These are phyloP conservation scores for Kodamaea restingae DNA, from an alignment of 805 yeast genomes.

Conservation along the genomic window DNA sequence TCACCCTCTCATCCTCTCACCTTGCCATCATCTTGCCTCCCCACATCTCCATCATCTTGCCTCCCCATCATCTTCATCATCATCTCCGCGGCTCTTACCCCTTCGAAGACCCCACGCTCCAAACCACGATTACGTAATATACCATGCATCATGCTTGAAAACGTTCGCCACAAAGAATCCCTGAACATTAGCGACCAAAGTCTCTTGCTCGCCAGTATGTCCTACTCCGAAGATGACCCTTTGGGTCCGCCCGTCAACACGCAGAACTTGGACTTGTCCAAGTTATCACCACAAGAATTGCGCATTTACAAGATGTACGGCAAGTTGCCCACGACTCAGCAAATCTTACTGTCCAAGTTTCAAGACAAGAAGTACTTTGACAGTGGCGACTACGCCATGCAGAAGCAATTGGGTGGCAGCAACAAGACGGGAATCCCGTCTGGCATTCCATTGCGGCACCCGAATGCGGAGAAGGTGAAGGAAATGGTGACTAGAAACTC, in stretches of 20 bases:
- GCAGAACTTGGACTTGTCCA: slow-evolving; percentile 49
- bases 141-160: neutral
- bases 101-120: slow-evolving; percentile 3
- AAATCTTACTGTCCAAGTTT: slow-evolving; percentile 66
- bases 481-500: slow-evolving; percentile 56
- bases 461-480: slow-evolving; percentile 56
- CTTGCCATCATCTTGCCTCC: too few relatives aligned
- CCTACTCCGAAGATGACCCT: slow-evolving; percentile 46
- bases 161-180: neutral
- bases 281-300: slow-evolving; percentile 73
- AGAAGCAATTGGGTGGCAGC: slow-evolving; percentile 38
- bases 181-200: too few relatives aligned
- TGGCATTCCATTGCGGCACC: slow-evolving; percentile 42
- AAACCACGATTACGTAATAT: neutral
- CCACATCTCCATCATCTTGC: too few relatives aligned
- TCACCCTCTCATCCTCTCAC: too few relatives aligned
- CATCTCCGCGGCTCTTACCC: too few relatives aligned
- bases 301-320: slow-evolving; percentile 79
- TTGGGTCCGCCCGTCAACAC: slow-evolving; percentile 44
- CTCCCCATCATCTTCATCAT: too few relatives aligned
- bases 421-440: slow-evolving; percentile 27
- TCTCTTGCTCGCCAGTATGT: slow-evolving; percentile 18
- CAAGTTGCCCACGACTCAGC: slow-evolving; percentile 75
- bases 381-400: slow-evolving; percentile 91
- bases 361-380: slow-evolving; percentile 91